These are phyloP conservation scores for Debaryomyces sp. DNA, from an alignment of 1,139 yeast genomes.

Conservation along the genomic window DNA sequence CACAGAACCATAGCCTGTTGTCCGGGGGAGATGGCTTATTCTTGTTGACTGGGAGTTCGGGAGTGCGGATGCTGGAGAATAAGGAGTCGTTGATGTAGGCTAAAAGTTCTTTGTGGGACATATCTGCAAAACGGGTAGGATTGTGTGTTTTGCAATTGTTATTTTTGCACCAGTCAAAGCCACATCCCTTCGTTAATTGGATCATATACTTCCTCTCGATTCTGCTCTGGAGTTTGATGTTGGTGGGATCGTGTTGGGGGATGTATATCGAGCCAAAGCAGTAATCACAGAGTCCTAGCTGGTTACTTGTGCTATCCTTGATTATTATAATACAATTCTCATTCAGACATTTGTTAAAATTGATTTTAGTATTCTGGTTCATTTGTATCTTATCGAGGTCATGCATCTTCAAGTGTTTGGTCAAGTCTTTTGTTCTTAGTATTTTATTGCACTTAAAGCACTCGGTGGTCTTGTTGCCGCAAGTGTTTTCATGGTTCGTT, in stretches of 20 bases:
- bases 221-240: slow-evolving; percentile 50
- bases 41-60: slow-evolving; percentile 37
- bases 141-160: slow-evolving; percentile 42
- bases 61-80: slow-evolving; percentile 23
- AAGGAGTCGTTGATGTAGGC: slow-evolving; percentile 33
- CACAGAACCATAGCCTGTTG: slow-evolving; percentile 54
- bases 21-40: slow-evolving; percentile 10
- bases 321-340: slow-evolving; percentile 50
- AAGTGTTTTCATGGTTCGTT: slow-evolving; percentile 63
- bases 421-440: slow-evolving; percentile 56
- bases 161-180: slow-evolving; percentile 60
- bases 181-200: slow-evolving; percentile 72
- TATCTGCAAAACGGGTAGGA: slow-evolving; percentile 25
- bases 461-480: slow-evolving; percentile 72
- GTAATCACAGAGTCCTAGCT: slow-evolving; percentile 54
- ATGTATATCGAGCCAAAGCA: slow-evolving; percentile 74
- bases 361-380: slow-evolving; percentile 17
- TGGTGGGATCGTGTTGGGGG: slow-evolving; percentile 54
- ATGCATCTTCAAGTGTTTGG: slow-evolving; percentile 58
- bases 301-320: slow-evolving; percentile 22
- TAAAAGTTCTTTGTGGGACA: slow-evolving; percentile 46
- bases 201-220: slow-evolving; percentile 68
- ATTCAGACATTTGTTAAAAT: slow-evolving; percentile 52
- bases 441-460: slow-evolving; percentile 59
- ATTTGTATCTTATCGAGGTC: slow-evolving; percentile 45